Base-by-base conservation (phyloP, 2,329 filamentous ascomycete genomes). In the Talaromyces sp. region DNA sequence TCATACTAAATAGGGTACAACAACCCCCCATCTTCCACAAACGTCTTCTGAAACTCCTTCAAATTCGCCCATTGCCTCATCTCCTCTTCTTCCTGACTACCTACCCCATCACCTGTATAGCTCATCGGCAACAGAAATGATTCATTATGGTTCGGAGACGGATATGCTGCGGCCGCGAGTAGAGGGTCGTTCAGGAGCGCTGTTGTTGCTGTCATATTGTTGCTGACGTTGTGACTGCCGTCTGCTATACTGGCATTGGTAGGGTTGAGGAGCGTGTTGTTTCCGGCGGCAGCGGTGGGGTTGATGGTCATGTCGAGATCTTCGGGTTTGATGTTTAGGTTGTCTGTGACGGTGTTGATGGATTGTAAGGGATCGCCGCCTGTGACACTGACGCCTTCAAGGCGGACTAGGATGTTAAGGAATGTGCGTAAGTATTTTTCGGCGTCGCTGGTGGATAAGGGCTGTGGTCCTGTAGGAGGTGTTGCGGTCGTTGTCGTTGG, bases 1-100 rank as follows among this genome's bases (percentile, higher is more conserved):
- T 37, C 2, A 56, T 6, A 56, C 19, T 10, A 66, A 4, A 39
- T 64, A 45, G 76, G 72, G 31, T 71, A 73, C 31, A 76, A 57
- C 35, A 74, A 33, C 25, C 87, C 89, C 1, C 88, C 89, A 41
- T 84, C 84, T 63, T 88, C 85, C 9, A 87, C 85, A 73, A 93
- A 91, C 64, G 88, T 87, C 67, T 89, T 77, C 77, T 96, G 92
- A 69, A 91, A 90, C 61, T 94, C 90, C 66, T 90, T 84, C 68
- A 96, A 77, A 73, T 90, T 91, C 0, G 90, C 89, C 92, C 92
- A 96, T 66, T 87, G 84, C 22, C 86, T 83, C 69, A 95, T 77
- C 76, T 95, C 91, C 61, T 89, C 86, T 71, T 94, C 90, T 70
- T 95, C 91, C 13, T 45, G 89, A 86, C 68, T 83, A 70, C 52